Evolutionary conservation across 2,329 filamentous ascomycete species (phyloP), one percentile per base, ranked within the genome.

Genomic region (Colletotrichum sp.): DNA sequence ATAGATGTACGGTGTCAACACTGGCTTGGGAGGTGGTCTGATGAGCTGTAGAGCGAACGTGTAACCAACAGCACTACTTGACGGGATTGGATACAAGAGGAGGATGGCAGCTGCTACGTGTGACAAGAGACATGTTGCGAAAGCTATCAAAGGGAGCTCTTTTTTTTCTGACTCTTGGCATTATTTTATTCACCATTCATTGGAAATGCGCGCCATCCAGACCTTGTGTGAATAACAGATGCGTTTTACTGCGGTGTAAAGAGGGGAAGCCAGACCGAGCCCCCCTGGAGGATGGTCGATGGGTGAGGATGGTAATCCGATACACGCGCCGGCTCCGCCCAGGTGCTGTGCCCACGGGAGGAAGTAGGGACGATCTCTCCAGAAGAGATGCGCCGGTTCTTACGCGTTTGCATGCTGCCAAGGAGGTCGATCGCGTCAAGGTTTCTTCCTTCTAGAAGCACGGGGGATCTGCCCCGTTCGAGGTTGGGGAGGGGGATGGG

Each of bases 381-480:
- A 22, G 13, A 22, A 39, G 8, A 65, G 15, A 65, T 8, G 22
- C 39, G 55, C 16, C 22, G n/a, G 27, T 25, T 19, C 28, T 72
- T 52, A 34, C 28, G 52, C 30, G 30, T 65, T 52, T 36, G 16
- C 48, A 44, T 30, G 59, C 25, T n/a, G 73, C 63, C 63, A 68
- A 75, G 63, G 22, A 36, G 68, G 36, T 32, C 55, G 61, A 75
- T 75, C 63, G 16, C 39, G 15, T 34, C 73, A 32, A 68, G 63
- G 34, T 69, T 63, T 63, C 13, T 36, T n/a, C 27, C 69, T 75
- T 75, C 69, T 72, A 68, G 61, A 72, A 72, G 63, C 63, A 72
- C 22, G n/a, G 69, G n/a, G 55, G 39, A 61, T 55, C 55, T 12
- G 30, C 57, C 52, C 28, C 30, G 30, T 48, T 48, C 44, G 27